A percentile compares a stretch with the other conserved stretches of the same genome.
phyloP scores from a whole-genome alignment of 2,329 filamentous ascomycete genomes.

The Venturia pyrina region DNA sequence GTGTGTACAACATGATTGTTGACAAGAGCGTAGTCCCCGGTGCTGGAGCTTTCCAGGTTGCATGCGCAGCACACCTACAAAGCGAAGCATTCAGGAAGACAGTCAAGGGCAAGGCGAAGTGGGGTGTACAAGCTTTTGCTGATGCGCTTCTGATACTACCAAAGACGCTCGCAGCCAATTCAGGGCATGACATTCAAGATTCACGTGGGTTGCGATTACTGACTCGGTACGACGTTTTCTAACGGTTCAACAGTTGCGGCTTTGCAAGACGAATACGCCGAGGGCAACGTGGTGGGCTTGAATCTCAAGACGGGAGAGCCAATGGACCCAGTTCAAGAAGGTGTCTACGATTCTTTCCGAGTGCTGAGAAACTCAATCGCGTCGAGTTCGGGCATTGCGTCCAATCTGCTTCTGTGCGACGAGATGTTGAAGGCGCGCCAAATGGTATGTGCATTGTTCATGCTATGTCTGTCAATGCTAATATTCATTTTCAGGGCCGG shows the following conservation, averaged over 20 bases:
- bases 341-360: conserved; percentile 92
- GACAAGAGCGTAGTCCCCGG: conserved; percentile 92
- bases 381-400: conserved; percentile 88
- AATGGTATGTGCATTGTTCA: conserved; percentile 48
- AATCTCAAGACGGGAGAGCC: conserved; percentile 79
- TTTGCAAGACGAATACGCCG: conserved; percentile 73
- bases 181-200: conserved; percentile 94
- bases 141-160: conserved; percentile 92
- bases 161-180: conserved; percentile 93
- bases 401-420: conserved; percentile 89
- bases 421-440: conserved; percentile 96
- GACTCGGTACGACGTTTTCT: conserved; percentile 13
- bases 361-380: conserved; percentile 90
- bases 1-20: conserved; percentile 99
- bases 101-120: conserved; percentile 97
- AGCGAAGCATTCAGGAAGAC: conserved; percentile 79
- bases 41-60: conserved; percentile 90
- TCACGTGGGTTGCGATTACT: conserved; percentile 53
- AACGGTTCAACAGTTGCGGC: conserved; percentile 54
- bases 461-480: background rate
- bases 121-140: conserved; percentile 87
- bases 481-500: conserved; percentile 1
- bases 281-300: conserved; percentile 78
- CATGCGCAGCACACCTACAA: conserved; percentile 76
- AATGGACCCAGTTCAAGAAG: conserved; percentile 89